Conservation (phyloP, 495 filamentous ascomycete genomes). For the Aspergillus affinis region DNA sequence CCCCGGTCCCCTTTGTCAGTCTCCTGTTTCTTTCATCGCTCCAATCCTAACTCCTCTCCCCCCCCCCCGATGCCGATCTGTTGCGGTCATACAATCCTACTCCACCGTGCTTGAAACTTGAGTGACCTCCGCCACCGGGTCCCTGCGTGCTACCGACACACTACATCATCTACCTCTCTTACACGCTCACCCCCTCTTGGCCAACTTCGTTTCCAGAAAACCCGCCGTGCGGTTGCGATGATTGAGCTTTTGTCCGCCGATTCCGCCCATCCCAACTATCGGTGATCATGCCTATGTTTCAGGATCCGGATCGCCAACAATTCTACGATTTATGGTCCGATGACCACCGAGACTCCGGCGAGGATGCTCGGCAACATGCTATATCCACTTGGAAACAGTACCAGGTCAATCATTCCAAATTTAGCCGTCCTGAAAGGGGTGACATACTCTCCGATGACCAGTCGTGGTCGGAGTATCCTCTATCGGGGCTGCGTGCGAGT, state of each 20-base stretch:
- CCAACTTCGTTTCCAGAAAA: neutral
- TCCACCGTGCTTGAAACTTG: neutral
- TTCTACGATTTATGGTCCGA: slow-evolving; percentile 31
- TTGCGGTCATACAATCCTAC: slow-evolving; percentile 1
- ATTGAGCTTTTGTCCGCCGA: slow-evolving; percentile 8
- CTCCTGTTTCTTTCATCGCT: slow-evolving; percentile 6
- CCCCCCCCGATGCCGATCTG: slow-evolving; percentile 1
- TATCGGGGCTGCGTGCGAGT: slow-evolving; percentile 28
- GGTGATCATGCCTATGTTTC: slow-evolving; percentile 43
- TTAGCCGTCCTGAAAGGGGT: slow-evolving; percentile 8
- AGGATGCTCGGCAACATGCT: slow-evolving; percentile 18
- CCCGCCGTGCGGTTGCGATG: slow-evolving; percentile 15
- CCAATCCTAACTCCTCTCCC: neutral
- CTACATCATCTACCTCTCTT: neutral
- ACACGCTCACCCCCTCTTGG: neutral
- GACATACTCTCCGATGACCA: slow-evolving; percentile 6
- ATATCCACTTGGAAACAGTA: slow-evolving; percentile 18
- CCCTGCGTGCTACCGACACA: slow-evolving; percentile 2
- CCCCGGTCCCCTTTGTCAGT: slow-evolving; percentile 11
- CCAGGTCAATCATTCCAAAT: slow-evolving; percentile 10
- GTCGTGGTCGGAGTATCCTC: slow-evolving; percentile 10
- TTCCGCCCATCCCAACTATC: slow-evolving; percentile 4
- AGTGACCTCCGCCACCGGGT: slow-evolving; percentile 3
- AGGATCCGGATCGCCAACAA: slow-evolving; percentile 37
- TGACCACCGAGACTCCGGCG: slow-evolving; percentile 17